These are phyloP conservation scores for Cordyceps cicadae DNA, from an alignment of 2,329 filamentous ascomycete species.

Conservation along the genomic window DNA sequence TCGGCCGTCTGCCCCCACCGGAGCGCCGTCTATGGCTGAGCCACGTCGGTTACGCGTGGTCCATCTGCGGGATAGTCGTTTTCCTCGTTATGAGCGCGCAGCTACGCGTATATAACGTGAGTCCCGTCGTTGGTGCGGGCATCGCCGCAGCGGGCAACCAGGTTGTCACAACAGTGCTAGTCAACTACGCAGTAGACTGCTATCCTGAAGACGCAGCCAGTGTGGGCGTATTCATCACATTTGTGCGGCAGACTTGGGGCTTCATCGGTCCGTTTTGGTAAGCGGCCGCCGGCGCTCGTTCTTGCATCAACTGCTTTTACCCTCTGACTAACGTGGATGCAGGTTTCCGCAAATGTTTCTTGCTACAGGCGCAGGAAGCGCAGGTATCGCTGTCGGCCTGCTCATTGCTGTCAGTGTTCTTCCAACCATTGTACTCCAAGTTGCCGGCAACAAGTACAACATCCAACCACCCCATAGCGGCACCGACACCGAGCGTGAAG, in stretches of 20 bases:
- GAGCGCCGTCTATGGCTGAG: constrained; percentile 5
- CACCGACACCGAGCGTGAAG: neutral
- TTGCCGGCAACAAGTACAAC: neutral
- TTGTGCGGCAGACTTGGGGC: neutral
- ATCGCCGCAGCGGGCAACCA: constrained; percentile 6
- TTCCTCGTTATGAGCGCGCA: constrained; percentile 2
- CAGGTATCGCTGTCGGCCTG: neutral
- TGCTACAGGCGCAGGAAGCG: neutral
- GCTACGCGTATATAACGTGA: constrained; percentile 3
- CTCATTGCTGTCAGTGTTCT: neutral
- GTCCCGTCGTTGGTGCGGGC: constrained; percentile 1
- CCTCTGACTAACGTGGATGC: neutral
- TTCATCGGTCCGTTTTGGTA: constrained; percentile 2
- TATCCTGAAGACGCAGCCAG: constrained; percentile 3
- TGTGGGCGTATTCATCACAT: constrained; percentile 2
- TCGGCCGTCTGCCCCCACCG: neutral
- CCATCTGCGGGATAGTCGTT: neutral
- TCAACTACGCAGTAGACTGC: constrained; percentile 5
- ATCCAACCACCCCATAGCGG: neutral
- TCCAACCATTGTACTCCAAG: neutral
- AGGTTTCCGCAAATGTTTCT: constrained; percentile 7
- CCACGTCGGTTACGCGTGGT: neutral
- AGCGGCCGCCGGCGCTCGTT: neutral
- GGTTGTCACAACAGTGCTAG: constrained; percentile 1
- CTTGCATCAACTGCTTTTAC: neutral